Percentiles rank a stretch among this genome's conserved stretches.
Conservation (phyloP, 495 filamentous ascomycete genomes). For the Lindgomyces ingoldianus region DNA sequence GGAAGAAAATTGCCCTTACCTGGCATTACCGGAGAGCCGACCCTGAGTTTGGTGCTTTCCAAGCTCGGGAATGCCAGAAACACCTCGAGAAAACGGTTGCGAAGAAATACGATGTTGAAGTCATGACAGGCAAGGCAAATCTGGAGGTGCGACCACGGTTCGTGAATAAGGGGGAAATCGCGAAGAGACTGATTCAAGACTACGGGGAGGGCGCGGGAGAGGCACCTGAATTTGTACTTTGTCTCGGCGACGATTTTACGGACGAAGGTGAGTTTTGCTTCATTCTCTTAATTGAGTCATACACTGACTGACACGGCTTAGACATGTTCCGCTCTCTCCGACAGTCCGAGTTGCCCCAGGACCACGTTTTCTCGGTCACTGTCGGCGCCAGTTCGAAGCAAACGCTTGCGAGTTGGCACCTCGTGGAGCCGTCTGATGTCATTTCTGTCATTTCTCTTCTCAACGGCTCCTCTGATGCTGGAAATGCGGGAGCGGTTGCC, state of each 20-base stretch:
- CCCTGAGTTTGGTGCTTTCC: slow-evolving; percentile 73
- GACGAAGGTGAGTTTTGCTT: slow-evolving; percentile 75
- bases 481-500: slow-evolving; percentile 48
- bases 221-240: slow-evolving; percentile 77
- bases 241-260: slow-evolving; percentile 91
- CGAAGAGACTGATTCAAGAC: slow-evolving; percentile 69
- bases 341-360: slow-evolving; percentile 53
- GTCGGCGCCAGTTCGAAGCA: slow-evolving; percentile 85
- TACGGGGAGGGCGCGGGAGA: slow-evolving; percentile 56
- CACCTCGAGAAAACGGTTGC: slow-evolving; percentile 72
- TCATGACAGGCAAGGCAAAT: slow-evolving; percentile 94
- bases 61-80: slow-evolving; percentile 73
- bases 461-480: slow-evolving; percentile 52
- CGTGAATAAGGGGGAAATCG: slow-evolving; percentile 95
- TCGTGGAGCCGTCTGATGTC: slow-evolving; percentile 84
- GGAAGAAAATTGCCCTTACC: slow-evolving; percentile 86
- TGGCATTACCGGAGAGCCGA: slow-evolving; percentile 96
- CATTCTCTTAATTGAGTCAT: neutral
- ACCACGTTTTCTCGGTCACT: slow-evolving; percentile 80
- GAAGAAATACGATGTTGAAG: slow-evolving; percentile 81
- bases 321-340: slow-evolving; percentile 52
- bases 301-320: slow-evolving; percentile 28
- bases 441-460: slow-evolving; percentile 75
- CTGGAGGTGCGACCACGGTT: slow-evolving; percentile 93
- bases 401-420: slow-evolving; percentile 82